phyloP scores from a whole-genome alignment of 768 basidiomycete genomes.

The Suillus paluster region DNA sequence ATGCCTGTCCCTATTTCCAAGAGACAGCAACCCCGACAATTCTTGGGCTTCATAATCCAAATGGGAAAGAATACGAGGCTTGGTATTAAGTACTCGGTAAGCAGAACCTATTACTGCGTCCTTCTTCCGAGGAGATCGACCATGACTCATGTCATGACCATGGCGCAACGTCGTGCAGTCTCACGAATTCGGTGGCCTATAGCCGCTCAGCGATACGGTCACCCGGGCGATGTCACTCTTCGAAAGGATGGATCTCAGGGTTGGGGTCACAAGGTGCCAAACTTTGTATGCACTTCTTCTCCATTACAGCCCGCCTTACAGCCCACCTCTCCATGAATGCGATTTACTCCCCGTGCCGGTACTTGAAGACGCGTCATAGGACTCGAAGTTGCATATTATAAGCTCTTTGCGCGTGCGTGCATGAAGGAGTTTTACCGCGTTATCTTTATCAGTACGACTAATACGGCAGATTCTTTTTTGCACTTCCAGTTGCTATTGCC shows the following conservation, averaged over 20 bases:
- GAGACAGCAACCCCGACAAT: neutral
- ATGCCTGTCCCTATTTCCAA: neutral
- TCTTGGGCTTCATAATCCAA: neutral
- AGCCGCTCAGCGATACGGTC: neutral
- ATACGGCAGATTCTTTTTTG: no score
- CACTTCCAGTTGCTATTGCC: no score
- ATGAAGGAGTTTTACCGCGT: neutral
- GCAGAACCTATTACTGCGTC: neutral
- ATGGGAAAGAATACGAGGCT: neutral
- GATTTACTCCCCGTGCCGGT: neutral
- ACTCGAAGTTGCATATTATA: neutral
- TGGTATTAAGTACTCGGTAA: neutral
- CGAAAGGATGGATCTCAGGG: neutral
- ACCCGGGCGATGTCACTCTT: neutral
- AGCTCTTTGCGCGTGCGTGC: neutral
- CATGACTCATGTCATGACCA: neutral
- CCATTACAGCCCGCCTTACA: neutral
- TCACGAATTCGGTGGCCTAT: neutral
- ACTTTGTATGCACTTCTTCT: neutral
- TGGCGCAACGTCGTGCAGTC: neutral
- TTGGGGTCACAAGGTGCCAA: neutral
- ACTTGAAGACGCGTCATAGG: neutral
- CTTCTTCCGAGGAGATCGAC: conserved; percentile 1
- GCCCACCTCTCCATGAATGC: neutral
- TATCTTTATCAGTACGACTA: neutral